phyloP scores from a whole-genome alignment of 2,329 filamentous ascomycete genomes.

The Cercospora sojina region DNA sequence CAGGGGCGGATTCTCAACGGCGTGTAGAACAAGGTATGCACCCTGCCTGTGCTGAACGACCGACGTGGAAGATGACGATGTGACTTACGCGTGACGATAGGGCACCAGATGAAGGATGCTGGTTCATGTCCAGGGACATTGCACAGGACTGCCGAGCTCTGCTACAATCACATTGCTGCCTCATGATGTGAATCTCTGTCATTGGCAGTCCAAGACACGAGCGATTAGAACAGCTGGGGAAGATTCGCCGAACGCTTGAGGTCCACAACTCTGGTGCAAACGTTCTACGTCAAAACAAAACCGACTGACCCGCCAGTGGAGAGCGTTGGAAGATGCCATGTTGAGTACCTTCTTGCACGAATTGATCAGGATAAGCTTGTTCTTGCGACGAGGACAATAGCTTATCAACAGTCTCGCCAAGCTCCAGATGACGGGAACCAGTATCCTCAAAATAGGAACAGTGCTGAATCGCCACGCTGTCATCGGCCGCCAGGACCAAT shows the following conservation, averaged over 20 bases:
- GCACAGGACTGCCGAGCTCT: not conserved
- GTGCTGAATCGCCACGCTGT: not conserved
- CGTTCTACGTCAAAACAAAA: not conserved
- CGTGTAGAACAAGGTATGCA: not conserved
- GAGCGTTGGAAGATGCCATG: not conserved
- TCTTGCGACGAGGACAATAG: not conserved
- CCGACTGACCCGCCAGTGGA: not conserved
- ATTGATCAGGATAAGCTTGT: not conserved
- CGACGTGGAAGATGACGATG: slow-evolving; percentile 3
- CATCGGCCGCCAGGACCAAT: not conserved
- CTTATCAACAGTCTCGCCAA: not conserved
- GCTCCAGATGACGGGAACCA: not conserved
- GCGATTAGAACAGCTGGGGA: not conserved
- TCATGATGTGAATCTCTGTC: not conserved
- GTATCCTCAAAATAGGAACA: not conserved
- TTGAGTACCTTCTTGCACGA: not conserved
- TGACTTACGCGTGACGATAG: not conserved
- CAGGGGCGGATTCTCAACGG: not conserved
- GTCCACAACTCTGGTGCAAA: not conserved
- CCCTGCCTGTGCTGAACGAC: not conserved
- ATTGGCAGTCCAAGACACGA: not conserved
- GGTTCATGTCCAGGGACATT: not conserved
- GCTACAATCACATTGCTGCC: not conserved
- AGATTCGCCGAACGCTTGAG: not conserved
- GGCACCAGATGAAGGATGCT: not conserved